Percentiles rank a stretch among this genome's conserved stretches.
These are phyloP conservation scores for Chalara sp. DNA, from an alignment of 2,329 filamentous ascomycete species.

Conservation along the genomic window DNA sequence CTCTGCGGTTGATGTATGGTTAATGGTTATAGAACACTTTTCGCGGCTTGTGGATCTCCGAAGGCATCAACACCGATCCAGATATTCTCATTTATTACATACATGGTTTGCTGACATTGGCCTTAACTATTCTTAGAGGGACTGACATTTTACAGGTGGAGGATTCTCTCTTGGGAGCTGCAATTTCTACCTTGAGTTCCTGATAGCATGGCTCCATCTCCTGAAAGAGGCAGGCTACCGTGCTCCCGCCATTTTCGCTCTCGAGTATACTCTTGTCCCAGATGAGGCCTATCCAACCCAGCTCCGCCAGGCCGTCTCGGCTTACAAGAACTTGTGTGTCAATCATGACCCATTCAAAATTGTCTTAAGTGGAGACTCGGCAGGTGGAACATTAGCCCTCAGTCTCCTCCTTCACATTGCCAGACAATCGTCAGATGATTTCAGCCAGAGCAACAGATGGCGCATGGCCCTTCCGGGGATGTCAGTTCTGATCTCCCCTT, in stretches of 20 bases:
- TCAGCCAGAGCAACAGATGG: neutral
- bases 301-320: conserved; percentile 60
- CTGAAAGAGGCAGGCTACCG: conserved; percentile 58
- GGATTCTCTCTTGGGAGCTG: conserved; percentile 78
- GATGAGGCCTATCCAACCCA: conserved; percentile 68
- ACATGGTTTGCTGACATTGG: conserved; percentile 50
- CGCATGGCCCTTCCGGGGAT: conserved; percentile 40
- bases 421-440: neutral
- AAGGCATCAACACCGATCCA: conserved; percentile 51
- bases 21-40: conserved; percentile 36
- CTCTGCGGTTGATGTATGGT: neutral
- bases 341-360: conserved; percentile 51
- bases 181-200: conserved; percentile 81
- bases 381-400: conserved; percentile 67
- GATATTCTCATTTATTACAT: conserved; percentile 79
- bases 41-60: conserved; percentile 63
- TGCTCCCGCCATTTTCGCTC: conserved; percentile 72
- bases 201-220: conserved; percentile 64
- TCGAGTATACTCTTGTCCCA: conserved; percentile 71
- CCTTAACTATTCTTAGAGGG: neutral
- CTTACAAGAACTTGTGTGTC: conserved; percentile 61
- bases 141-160: conserved; percentile 47
- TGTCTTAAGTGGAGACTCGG: conserved; percentile 72
- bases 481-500: conserved; percentile 72
- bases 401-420: conserved; percentile 65